These are phyloP conservation scores for Bipolaris bicolor DNA, from an alignment of 2,329 filamentous ascomycete genomes.

Conservation along the genomic window DNA sequence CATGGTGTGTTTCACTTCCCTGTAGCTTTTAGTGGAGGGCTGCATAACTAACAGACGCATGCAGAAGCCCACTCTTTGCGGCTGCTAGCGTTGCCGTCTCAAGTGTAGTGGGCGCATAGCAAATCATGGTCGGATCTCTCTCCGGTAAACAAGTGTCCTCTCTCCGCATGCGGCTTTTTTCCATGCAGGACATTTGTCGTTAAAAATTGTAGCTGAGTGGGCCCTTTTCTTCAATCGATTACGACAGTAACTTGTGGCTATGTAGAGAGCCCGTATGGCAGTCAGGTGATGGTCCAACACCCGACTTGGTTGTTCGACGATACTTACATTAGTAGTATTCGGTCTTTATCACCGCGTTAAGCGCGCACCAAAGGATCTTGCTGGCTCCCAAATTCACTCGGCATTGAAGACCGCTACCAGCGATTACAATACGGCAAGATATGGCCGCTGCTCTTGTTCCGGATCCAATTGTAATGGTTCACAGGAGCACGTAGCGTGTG, in stretches of 20 bases:
- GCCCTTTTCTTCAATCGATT: neutral
- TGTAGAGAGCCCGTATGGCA: neutral
- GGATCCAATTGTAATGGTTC: neutral
- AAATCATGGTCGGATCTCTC: neutral
- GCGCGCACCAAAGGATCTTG: neutral
- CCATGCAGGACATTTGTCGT: neutral
- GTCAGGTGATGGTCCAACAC: neutral
- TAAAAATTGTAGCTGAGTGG: neutral
- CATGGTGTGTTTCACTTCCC: neutral
- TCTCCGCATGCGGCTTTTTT: neutral
- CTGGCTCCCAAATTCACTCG: neutral
- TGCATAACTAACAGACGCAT: neutral
- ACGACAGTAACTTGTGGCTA: neutral
- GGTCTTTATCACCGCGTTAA: neutral
- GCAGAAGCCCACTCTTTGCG: neutral
- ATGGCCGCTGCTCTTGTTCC: neutral
- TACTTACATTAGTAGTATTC: neutral
- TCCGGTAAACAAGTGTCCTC: too few species aligned
- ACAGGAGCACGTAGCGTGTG: neutral
- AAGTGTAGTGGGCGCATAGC: neutral
- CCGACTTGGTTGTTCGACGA: neutral
- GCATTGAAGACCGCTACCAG: neutral
- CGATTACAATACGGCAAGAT: neutral
- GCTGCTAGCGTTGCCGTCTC: neutral
- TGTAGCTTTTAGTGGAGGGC: neutral